Percentiles rank a stretch among this genome's conserved stretches.
These are phyloP conservation scores for Ajuga reptans DNA, from an alignment of 305 asterid species.

Conservation along the genomic window DNA sequence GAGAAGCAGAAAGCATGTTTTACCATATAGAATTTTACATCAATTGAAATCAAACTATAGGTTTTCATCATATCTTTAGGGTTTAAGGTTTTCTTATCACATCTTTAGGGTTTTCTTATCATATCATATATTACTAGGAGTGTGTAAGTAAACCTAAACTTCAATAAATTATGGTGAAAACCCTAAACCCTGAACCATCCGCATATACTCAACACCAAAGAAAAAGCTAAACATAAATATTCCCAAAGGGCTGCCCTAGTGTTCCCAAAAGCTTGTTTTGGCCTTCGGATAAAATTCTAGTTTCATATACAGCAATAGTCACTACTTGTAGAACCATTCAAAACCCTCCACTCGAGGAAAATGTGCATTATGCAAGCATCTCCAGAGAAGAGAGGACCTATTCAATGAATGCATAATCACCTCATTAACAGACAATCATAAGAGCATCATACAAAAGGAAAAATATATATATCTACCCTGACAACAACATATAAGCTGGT, in stretches of 20 bases:
- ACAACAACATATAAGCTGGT: neutral
- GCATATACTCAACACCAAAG: constrained; percentile 4
- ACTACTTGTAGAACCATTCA: constrained; percentile 3
- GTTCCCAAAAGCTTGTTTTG: constrained; percentile 5
- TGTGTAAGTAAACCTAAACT: too few relatives aligned
- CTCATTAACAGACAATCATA: neutral
- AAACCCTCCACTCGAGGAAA: neutral
- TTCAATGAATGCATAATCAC: neutral
- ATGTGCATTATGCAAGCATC: neutral
- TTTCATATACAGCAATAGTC: neutral
- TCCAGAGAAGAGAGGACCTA: neutral
- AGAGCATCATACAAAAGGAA: neutral
- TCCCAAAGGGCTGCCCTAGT: neutral
- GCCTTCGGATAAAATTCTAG: neutral
- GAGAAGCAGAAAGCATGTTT: constrained; percentile 14
- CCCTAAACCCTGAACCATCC: neutral
- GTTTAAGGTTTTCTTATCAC: too few relatives aligned
- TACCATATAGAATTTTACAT: neutral
- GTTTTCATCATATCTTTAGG: too few relatives aligned
- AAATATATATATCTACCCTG: neutral
- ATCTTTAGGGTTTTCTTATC: too few relatives aligned
- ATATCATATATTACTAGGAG: too few relatives aligned
- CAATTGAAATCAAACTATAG: constrained; percentile 2
- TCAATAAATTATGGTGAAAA: neutral
- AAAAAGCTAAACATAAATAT: neutral